A percentile compares a stretch with the other conserved stretches of the same genome.
Conservation (phyloP, 148 eudicot genomes). For the Chenopodium suecicum region DNA sequence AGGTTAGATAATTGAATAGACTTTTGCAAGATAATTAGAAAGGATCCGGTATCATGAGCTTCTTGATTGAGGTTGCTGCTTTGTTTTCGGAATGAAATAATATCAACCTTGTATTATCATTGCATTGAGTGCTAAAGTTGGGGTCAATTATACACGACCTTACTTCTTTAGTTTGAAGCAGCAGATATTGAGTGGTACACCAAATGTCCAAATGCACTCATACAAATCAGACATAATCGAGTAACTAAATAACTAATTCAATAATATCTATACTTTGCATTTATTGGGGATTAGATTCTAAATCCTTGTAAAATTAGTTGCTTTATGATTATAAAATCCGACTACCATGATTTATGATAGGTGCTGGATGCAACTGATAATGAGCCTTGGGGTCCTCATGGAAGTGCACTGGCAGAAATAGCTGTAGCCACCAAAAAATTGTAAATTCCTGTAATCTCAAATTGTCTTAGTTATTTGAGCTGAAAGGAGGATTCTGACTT, state of each 20-base stretch:
- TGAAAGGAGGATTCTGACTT: neutral
- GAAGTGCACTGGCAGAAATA: constrained; percentile 85
- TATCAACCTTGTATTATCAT: neutral
- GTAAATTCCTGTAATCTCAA: constrained; percentile 35
- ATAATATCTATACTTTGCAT: no score
- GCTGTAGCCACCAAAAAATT: constrained; percentile 91
- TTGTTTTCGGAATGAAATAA: neutral
- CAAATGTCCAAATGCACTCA: neutral
- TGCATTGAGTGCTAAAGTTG: neutral
- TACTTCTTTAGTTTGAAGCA: neutral
- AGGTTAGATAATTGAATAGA: neutral
- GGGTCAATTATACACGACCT: neutral
- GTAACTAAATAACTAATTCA: neutral
- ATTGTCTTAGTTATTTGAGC: constrained; percentile 14
- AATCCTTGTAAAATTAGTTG: neutral
- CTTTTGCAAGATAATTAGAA: no score
- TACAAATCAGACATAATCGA: neutral
- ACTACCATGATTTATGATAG: constrained; percentile 32
- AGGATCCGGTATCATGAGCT: neutral
- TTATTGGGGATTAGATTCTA: neutral
- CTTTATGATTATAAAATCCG: constrained; percentile 6
- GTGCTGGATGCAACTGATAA: constrained; percentile 95
- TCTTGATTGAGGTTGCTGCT: neutral
- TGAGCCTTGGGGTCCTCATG: constrained; percentile 99
- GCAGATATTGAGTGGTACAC: neutral